phyloP scores from a whole-genome alignment of 2,329 filamentous ascomycete species.

The Fusarium liriodendri region DNA sequence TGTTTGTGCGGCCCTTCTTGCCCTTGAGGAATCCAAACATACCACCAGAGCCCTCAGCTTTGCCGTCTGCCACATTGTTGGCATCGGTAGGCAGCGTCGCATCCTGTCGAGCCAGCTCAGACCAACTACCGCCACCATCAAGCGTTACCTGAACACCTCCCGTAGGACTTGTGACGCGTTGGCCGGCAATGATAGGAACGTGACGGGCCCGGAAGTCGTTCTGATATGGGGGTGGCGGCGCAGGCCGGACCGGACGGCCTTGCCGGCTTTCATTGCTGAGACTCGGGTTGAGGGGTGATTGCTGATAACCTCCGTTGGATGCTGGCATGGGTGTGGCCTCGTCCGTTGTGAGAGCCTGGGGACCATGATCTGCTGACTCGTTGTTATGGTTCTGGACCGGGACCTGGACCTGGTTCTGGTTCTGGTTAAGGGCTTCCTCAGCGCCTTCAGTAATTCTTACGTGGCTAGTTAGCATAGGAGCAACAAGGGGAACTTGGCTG shows the following conservation, averaged over 20 bases:
- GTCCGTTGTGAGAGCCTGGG: constrained; percentile 65
- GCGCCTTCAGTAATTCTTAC: constrained; percentile 50
- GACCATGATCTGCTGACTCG: constrained; percentile 36
- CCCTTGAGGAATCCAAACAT: constrained; percentile 91
- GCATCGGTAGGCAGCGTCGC: constrained; percentile 78
- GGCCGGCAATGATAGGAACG: constrained; percentile 68
- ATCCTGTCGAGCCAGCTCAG: constrained; percentile 87
- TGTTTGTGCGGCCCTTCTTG: constrained; percentile 90
- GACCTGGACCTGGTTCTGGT: not conserved
- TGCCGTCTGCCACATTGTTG: constrained; percentile 63
- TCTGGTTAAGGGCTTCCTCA: constrained; percentile 13
- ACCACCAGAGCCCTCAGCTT: constrained; percentile 72
- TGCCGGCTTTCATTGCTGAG: constrained; percentile 42
- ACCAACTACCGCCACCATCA: constrained; percentile 91
- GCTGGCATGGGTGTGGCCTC: constrained; percentile 57
- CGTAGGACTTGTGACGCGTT: constrained; percentile 79
- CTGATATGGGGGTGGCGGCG: constrained; percentile 60
- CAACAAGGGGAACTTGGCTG: not conserved
- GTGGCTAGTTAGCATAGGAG: constrained; percentile 29
- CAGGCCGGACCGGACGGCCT: constrained; percentile 42
- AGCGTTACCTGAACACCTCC: constrained; percentile 93
- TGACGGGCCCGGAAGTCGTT: constrained; percentile 58
- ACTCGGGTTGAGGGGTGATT: constrained; percentile 41
- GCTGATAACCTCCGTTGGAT: constrained; percentile 41
- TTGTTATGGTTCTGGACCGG: not conserved